Conservation (phyloP, 2,329 filamentous ascomycete genomes). For the Pseudophaeomoniella oleicola region DNA sequence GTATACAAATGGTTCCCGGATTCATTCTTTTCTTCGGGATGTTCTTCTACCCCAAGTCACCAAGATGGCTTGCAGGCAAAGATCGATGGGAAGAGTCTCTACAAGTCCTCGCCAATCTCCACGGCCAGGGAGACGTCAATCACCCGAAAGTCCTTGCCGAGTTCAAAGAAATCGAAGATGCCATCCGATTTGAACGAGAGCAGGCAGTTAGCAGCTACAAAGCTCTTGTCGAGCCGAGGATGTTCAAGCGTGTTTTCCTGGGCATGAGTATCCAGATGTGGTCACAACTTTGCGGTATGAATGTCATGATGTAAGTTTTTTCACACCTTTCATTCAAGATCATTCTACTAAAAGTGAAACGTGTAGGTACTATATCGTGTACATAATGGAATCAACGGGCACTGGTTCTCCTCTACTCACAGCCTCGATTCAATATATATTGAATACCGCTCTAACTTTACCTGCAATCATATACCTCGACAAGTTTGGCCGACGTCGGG, state of each 20-base stretch:
- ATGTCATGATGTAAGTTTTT: constrained; percentile 36
- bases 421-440: constrained; percentile 48
- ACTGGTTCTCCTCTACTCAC: constrained; percentile 44
- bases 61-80: constrained; percentile 50
- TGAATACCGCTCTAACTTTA: constrained; percentile 46
- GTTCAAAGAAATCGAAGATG: constrained; percentile 35
- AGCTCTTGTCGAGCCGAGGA: constrained; percentile 35
- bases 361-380: constrained; percentile 17
- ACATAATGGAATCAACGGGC: constrained; percentile 31
- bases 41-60: constrained; percentile 46
- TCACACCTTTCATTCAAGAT: neutral
- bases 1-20: constrained; percentile 42
- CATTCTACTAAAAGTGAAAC: too few relatives aligned
- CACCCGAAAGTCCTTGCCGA: constrained; percentile 48
- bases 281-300: constrained; percentile 46
- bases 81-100: constrained; percentile 52
- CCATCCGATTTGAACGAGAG: constrained; percentile 37
- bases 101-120: constrained; percentile 39
- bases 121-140: constrained; percentile 35
- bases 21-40: constrained; percentile 37
- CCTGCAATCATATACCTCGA: constrained; percentile 48
- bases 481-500: constrained; percentile 40
- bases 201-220: constrained; percentile 33
- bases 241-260: constrained; percentile 41
- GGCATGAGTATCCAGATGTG: constrained; percentile 46